Evolutionary conservation across 805 yeast genomes (phyloP), one percentile per base, ranked within the genome.

Genomic region (Candida ponderosae): DNA sequence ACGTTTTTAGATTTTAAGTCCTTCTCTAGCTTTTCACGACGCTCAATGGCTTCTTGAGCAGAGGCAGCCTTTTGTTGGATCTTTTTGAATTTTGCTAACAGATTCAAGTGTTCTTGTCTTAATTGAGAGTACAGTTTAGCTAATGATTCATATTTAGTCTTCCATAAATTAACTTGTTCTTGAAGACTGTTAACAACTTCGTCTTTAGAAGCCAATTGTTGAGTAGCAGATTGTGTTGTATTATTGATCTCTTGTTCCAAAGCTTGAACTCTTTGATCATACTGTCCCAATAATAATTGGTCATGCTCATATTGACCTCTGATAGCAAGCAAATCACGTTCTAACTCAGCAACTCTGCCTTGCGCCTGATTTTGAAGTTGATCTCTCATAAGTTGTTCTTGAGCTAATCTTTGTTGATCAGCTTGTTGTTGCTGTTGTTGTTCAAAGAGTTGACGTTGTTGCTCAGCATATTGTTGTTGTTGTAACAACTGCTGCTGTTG

Each of bases 101-200:
- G 62, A 44, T 79, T 82, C 51, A 89, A 68, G 55, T 89, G 96
- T 60, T 89, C 97, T 60, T 85, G 94, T 54, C 97, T 81, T 48
- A 89, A 67, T 60, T 88, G 96, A 2, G 95, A 80, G 58, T 89
- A 89, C 45, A 89, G 67, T 52, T 86, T 86, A 6, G 96, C 96
- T 44, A 89, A 68, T 0, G 93, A 72, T 53, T 88, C 96, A 60
- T 89, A 89, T 63, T 89, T 89, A 37, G 74, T 75, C 43, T 84
- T 77, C 95, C 96, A 89, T 42, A 74, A 72, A 20, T 59, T 65
- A 31, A 83, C 70, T 59, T 88, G 95, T 37, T 84, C 89, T 50
- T 81, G 87, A 33, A 86, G 56, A 37, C 72, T 68, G 37, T 59
- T 69, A 33, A 84, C 62, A 50, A 81, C 79, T 43, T 85, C 93